Percentiles rank a stretch among this genome's conserved stretches.
Conservation (phyloP, 768 basidiomycete species). For the Boletellus sp. region DNA sequence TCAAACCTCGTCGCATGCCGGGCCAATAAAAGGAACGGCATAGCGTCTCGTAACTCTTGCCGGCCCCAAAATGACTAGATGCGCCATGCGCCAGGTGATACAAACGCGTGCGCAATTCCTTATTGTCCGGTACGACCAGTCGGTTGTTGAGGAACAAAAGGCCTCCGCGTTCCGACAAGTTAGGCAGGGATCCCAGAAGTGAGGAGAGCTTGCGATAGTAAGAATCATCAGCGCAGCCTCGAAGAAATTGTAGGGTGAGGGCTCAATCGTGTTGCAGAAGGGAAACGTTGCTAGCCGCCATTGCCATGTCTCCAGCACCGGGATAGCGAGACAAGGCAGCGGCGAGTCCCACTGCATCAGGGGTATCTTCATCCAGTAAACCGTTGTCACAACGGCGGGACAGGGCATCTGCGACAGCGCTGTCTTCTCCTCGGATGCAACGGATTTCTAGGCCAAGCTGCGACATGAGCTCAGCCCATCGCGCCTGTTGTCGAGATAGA, state of each 20-base stretch:
- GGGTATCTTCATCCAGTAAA: no score
- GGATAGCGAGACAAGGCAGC: background rate
- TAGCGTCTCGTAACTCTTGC: slow-evolving; percentile 28
- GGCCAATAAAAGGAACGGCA: slow-evolving; percentile 24
- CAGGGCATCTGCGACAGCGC: slow-evolving; percentile 36
- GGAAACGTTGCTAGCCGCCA: background rate
- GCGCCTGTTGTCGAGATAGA: slow-evolving; percentile 15
- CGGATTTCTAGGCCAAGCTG: slow-evolving; percentile 30
- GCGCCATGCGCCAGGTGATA: slow-evolving; percentile 31
- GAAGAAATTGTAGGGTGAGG: background rate
- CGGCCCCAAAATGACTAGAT: slow-evolving; percentile 34
- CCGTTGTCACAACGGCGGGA: slow-evolving; percentile 15
- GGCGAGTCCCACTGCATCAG: background rate
- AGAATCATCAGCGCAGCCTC: slow-evolving; percentile 7
- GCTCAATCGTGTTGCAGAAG: background rate
- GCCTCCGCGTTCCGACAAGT: background rate
- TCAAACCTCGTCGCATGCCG: background rate
- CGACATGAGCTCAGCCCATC: slow-evolving; percentile 38
- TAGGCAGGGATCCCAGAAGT: background rate
- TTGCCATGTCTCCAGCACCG: background rate
- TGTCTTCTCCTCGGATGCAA: slow-evolving; percentile 27
- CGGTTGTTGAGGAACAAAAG: slow-evolving; percentile 5
- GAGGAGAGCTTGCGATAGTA: slow-evolving; percentile 7
- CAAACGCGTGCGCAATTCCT: slow-evolving; percentile 1
- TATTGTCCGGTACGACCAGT: slow-evolving; percentile 10